Percentiles rank a stretch among this genome's conserved stretches.
phyloP scores from a whole-genome alignment of 768 basidiomycete genomes.

The Lyophyllum semitale region DNA sequence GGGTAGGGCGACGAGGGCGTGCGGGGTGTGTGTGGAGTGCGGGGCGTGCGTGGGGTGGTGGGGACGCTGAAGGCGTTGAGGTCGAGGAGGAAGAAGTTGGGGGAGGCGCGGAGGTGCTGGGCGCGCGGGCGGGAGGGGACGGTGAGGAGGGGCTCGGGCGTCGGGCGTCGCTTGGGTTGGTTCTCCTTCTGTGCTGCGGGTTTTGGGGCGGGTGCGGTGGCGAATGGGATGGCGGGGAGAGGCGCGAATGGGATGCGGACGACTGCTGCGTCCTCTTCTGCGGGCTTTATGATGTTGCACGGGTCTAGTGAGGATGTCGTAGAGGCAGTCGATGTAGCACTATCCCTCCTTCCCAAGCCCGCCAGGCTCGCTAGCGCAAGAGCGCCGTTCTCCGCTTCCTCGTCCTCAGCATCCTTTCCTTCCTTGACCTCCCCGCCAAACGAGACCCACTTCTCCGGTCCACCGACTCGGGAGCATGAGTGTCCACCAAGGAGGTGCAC shows the following conservation, averaged over 20 bases:
- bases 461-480: constrained; percentile 22
- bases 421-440: constrained; percentile 34
- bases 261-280: constrained; percentile 25
- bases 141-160: constrained; percentile 30
- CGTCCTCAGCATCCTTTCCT: constrained; percentile 14
- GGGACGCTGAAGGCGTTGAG: constrained; percentile 34
- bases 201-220: constrained; percentile 21
- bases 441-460: constrained; percentile 43
- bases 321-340: constrained; percentile 42
- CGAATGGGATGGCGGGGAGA: background rate
- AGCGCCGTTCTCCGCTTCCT: constrained; percentile 9
- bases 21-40: constrained; percentile 2
- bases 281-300: constrained; percentile 43
- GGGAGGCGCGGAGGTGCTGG: constrained; percentile 36
- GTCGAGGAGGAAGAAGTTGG: constrained; percentile 38
- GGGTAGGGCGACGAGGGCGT: background rate
- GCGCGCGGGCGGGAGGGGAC: constrained; percentile 37
- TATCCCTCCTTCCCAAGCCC: constrained; percentile 38
- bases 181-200: constrained; percentile 25
- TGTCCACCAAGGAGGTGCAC: constrained; percentile 52
- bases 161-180: constrained; percentile 36
- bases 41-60: constrained; percentile 13
- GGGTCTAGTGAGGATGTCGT: constrained; percentile 58
- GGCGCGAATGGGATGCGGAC: constrained; percentile 14
- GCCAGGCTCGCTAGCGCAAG: constrained; percentile 21